Evolutionary conservation across 2,329 filamentous ascomycete genomes (phyloP).

Genomic region (Xylariaceae sp.): DNA sequence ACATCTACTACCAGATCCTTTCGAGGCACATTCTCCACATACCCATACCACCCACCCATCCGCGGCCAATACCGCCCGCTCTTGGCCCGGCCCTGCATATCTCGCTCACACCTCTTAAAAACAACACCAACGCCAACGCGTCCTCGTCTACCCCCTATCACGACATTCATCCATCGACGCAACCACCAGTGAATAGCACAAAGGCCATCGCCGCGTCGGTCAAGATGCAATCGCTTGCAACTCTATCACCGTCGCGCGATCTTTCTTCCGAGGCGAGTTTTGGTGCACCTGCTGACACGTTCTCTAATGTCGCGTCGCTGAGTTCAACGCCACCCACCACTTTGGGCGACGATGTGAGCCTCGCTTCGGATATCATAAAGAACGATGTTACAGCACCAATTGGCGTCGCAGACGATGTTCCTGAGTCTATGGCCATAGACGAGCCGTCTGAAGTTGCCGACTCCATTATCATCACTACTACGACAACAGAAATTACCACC

Average conservation of each 20-base stretch:
- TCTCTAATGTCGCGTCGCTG: slow-evolving; percentile 60
- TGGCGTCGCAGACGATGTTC: slow-evolving; percentile 46
- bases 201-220: slow-evolving; percentile 22
- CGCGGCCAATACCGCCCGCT: slow-evolving; percentile 30
- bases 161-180: slow-evolving; percentile 27
- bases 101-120: slow-evolving; percentile 30
- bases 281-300: slow-evolving; percentile 46
- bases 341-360: slow-evolving; percentile 65
- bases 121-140: slow-evolving; percentile 37
- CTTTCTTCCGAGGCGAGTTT: slow-evolving; percentile 41
- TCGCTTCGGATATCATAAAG: slow-evolving; percentile 64
- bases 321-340: slow-evolving; percentile 72
- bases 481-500: slow-evolving; percentile 5
- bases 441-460: slow-evolving; percentile 33
- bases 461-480: slow-evolving; percentile 37
- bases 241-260: slow-evolving; percentile 38
- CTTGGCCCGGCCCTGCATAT: slow-evolving; percentile 30
- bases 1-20: neutral
- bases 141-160: slow-evolving; percentile 27
- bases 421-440: slow-evolving; percentile 31
- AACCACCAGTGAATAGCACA: slow-evolving; percentile 13
- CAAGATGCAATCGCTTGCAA: slow-evolving; percentile 34
- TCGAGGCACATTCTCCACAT: slow-evolving; percentile 22
- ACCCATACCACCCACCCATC: slow-evolving; percentile 18
- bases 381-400: slow-evolving; percentile 64